Percentiles rank a stretch among this genome's conserved stretches.
These are phyloP conservation scores for Calvatia gigantea DNA, from an alignment of 768 basidiomycete genomes.

Conservation along the genomic window DNA sequence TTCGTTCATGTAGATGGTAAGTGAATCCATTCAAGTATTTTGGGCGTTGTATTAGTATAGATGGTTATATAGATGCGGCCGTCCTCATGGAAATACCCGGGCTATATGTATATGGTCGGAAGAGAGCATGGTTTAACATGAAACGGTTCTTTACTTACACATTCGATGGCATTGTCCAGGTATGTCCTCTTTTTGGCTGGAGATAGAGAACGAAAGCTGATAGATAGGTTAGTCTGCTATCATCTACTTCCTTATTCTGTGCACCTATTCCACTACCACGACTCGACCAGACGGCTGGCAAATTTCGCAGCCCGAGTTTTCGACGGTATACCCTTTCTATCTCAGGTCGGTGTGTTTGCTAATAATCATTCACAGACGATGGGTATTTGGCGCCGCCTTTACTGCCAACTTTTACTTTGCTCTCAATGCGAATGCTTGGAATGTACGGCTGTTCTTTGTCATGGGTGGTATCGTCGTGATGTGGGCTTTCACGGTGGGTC, in stretches of 20 bases:
- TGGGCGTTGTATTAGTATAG: slow-evolving; percentile 2
- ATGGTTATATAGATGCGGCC: slow-evolving; percentile 64
- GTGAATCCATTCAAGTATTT: slow-evolving; percentile 24
- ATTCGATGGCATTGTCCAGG: slow-evolving; percentile 85
- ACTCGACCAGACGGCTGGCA: slow-evolving; percentile 79
- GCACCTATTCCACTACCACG: slow-evolving; percentile 71
- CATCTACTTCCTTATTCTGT: slow-evolving; percentile 85
- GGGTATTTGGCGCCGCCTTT: slow-evolving; percentile 79
- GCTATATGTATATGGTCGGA: slow-evolving; percentile 79
- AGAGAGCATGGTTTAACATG: slow-evolving; percentile 83
- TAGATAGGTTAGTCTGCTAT: slow-evolving; percentile 63
- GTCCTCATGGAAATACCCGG: slow-evolving; percentile 89
- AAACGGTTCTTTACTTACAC: slow-evolving; percentile 76
- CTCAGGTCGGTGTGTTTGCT: background rate
- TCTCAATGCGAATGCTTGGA: slow-evolving; percentile 88
- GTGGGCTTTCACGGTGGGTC: slow-evolving; percentile 71
- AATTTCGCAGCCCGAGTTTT: slow-evolving; percentile 73
- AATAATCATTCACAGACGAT: slow-evolving; percentile 52
- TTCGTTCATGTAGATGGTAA: slow-evolving; percentile 88
- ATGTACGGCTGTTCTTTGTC: slow-evolving; percentile 90
- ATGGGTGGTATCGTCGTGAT: slow-evolving; percentile 77
- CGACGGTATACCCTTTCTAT: slow-evolving; percentile 53
- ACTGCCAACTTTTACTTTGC: slow-evolving; percentile 85
- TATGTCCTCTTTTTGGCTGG: slow-evolving; percentile 27
- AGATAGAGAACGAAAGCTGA: slow-evolving; percentile 5